phyloP scores from a whole-genome alignment of 2,329 filamentous ascomycete species.

The Bipolaris victoriae region DNA sequence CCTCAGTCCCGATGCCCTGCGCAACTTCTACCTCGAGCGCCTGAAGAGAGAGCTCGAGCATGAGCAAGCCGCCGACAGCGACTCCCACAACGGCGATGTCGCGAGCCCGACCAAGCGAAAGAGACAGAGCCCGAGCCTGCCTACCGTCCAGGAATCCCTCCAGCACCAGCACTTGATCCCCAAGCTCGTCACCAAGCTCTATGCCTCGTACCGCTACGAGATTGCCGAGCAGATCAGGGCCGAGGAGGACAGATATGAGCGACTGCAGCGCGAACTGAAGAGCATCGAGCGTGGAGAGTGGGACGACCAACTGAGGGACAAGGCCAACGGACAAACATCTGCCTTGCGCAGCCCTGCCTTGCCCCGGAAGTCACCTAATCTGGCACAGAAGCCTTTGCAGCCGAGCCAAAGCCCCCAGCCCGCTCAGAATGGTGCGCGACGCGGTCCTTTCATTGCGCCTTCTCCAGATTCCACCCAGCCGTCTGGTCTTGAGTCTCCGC shows the following conservation, averaged over 20 bases:
- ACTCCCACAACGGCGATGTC: conserved; percentile 39
- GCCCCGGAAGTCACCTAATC: conserved; percentile 34
- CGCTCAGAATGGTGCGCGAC: conserved; percentile 18
- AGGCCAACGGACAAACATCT: conserved; percentile 28
- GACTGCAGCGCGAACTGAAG: conserved; percentile 70
- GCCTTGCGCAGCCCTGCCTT: conserved; percentile 34
- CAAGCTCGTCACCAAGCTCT: conserved; percentile 73
- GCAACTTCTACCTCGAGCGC: conserved; percentile 77
- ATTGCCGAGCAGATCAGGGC: conserved; percentile 73
- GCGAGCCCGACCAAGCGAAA: conserved; percentile 73
- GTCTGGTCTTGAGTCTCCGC: conserved; percentile 1
- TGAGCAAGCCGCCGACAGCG: conserved; percentile 57
- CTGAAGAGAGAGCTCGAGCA: conserved; percentile 72
- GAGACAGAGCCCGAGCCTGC: conserved; percentile 64
- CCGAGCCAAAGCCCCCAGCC: conserved; percentile 16
- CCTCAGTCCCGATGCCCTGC: conserved; percentile 77
- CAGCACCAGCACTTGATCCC: conserved; percentile 73
- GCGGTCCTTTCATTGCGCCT: conserved; percentile 14
- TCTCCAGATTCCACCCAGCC: conserved; percentile 14
- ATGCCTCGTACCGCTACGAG: conserved; percentile 73
- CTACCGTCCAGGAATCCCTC: conserved; percentile 69
- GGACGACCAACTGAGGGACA: conserved; percentile 52
- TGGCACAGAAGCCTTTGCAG: conserved; percentile 25
- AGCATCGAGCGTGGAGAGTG: conserved; percentile 68
- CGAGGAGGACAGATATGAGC: conserved; percentile 72